Base-by-base conservation (phyloP, 768 basidiomycete species). In the Amylocystis lapponica region DNA sequence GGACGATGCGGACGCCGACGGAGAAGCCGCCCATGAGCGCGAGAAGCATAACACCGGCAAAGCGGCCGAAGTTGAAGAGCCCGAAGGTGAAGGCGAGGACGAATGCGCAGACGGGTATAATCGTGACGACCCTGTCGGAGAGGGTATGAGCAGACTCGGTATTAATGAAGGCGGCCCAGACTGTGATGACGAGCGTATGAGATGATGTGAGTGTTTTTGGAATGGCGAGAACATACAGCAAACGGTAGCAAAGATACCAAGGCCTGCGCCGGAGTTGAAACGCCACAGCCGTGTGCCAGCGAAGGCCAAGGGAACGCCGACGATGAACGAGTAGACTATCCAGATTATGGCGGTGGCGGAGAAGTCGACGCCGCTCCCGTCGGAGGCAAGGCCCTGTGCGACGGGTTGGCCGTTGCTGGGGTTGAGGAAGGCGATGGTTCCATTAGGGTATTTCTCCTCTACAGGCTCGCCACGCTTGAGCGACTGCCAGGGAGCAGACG, bases 131-230 rank as follows among this genome's bases (percentile, higher is more conserved):
- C 16, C 74, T 43, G 54, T 85, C 83, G 0, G 75, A 59, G 10
- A 82, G 50, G 17, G 78, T 75, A 6, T 63, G 53, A 3, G 71
- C 60, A 45, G 67, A 63, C 3, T 77, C 58, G 1, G 77, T 70
- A 58, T 81, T 85, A 43, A 78, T 64, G 36, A 85, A 65, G 10
- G 81, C 76, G 6, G 77, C 69, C 82, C 82, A 85, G 4, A 76
- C 81, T 81, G 47, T n/a, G n/a, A n/a, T n/a, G n/a, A n/a, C n/a
- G n/a, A n/a, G n/a, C n/a, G n/a, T 8, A 32, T 4, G 20, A 9
- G 6, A 6, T 11, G 17, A 13, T 11, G 23, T 45, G 39, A 26
- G 27, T 39, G 26, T 19, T 19, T 31, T 7, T 23, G 14, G 19
- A 14, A 33, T 16, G 27, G 10, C 6, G 25, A 23, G 13, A 3